Evolutionary conservation across 805 yeast genomes (phyloP).

Genomic region (Lachancea lanzarotensis): DNA sequence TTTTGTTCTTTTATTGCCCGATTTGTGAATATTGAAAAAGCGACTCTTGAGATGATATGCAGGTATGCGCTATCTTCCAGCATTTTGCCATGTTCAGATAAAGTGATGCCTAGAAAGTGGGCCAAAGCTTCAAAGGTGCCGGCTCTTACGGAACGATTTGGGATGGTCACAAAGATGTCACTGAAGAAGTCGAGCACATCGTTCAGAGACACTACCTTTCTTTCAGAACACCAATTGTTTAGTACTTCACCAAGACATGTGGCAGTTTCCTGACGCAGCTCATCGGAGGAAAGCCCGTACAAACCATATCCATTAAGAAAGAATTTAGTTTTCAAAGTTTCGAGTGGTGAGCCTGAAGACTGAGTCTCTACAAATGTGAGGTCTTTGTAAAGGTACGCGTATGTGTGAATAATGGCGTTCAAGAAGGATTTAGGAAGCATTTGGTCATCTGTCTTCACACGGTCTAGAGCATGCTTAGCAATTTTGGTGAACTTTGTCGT

Average conservation of each 20-base stretch:
- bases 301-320: slow-evolving; percentile 23
- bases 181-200: slow-evolving; percentile 20
- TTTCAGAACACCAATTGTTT: slow-evolving; percentile 15
- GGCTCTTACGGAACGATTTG: slow-evolving; percentile 23
- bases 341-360: slow-evolving; percentile 10
- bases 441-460: slow-evolving; percentile 15
- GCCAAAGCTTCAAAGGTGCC: slow-evolving; percentile 35
- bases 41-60: slow-evolving; percentile 19
- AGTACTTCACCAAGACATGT: slow-evolving; percentile 34
- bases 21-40: slow-evolving; percentile 25
- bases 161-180: slow-evolving; percentile 15
- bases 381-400: slow-evolving; percentile 18
- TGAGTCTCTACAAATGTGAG: slow-evolving; percentile 22
- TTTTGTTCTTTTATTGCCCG: slow-evolving; percentile 15
- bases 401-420: slow-evolving; percentile 22
- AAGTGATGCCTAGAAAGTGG: slow-evolving; percentile 31
- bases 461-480: slow-evolving; percentile 20
- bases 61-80: slow-evolving; percentile 25
- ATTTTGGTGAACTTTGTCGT: slow-evolving; percentile 23
- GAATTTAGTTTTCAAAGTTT: slow-evolving; percentile 18
- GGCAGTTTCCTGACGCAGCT: slow-evolving; percentile 27
- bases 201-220: slow-evolving; percentile 15
- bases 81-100: slow-evolving; percentile 23
- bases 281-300: slow-evolving; percentile 27
- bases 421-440: slow-evolving; percentile 25